Base-by-base conservation (phyloP, 768 basidiomycete species). In the Podaxis sp. region DNA sequence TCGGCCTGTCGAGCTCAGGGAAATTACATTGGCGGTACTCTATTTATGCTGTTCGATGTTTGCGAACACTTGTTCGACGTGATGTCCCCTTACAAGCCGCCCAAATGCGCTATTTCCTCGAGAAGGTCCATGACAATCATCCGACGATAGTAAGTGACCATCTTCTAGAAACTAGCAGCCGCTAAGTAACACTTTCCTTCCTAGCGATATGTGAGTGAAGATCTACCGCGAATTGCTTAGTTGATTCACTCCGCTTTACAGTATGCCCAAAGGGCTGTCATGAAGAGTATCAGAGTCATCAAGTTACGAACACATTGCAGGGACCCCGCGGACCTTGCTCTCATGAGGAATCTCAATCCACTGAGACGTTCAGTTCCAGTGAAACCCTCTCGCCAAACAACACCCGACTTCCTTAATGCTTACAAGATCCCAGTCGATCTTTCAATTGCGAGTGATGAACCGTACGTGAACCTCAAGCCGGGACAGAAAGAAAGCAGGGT, bases 1-100 rank as follows among this genome's bases (percentile, higher is more conserved):
- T 90, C 35, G 76, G 80, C 28, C 78, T 90, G 38, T 90, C 83
- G 0, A 77, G 82, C 21, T 82, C 84, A 27, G 65, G 80, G 2
- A 72, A 76, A 14, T 92, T 88, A 4, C 91, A 94, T 68, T 93
- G 91, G 91, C 82, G 85, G 58, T 94, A 94, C 68, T 75, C 78
- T 5, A 88, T 91, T 44, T 83, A 85, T 38, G 89, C 90, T 9
- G 77, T 86, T 28, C 79, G 88, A 58, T 83, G 83, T 67, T 75
- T 93, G 14, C 80, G 89, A 27, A 83, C 89, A 2, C 73, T 93
- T 13, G 76, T 91, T 50, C 78, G 91, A 18, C 82, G 84, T 1
- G 91, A 94, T 69, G 68, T 67, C 0, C 81, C 86, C 11, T 70
- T 81, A 57, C 76, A 76, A 25, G 63, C 79, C 0, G 70, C 74